These are phyloP conservation scores for Cercospora janseana DNA, from an alignment of 2,329 filamentous ascomycete genomes.

Conservation along the genomic window DNA sequence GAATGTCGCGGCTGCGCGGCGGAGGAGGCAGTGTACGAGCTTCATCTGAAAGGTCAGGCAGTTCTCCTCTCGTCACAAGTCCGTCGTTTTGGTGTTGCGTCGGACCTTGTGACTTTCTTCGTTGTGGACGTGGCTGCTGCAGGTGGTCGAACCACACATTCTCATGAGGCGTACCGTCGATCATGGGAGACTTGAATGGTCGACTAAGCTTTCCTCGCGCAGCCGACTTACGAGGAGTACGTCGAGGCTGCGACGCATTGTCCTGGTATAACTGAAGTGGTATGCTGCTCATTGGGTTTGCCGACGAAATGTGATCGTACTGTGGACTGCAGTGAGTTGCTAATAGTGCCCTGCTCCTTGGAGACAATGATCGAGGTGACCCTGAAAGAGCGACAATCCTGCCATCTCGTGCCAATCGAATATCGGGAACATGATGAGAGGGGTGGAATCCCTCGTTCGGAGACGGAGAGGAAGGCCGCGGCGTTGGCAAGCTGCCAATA, in stretches of 20 bases:
- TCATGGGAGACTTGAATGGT: constrained; percentile 34
- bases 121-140: constrained; percentile 16
- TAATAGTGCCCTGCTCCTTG: constrained; percentile 13
- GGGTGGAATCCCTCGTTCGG: constrained; percentile 23
- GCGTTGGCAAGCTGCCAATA: constrained; percentile 29
- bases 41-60: constrained; percentile 27
- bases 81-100: not conserved
- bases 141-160: constrained; percentile 36
- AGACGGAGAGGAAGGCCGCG: constrained; percentile 35
- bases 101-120: constrained; percentile 4
- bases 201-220: constrained; percentile 29
- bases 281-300: constrained; percentile 22
- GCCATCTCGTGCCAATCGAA: constrained; percentile 26
- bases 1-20: constrained; percentile 35
- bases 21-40: constrained; percentile 29
- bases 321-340: not conserved
- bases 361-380: no score
- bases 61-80: constrained; percentile 31
- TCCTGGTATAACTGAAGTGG: constrained; percentile 31
- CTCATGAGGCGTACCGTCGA: constrained; percentile 23
- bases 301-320: constrained; percentile 19
- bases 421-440: constrained; percentile 26
- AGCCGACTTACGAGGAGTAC: constrained; percentile 22
- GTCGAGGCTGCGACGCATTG: constrained; percentile 17
- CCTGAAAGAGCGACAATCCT: constrained; percentile 19